Base-by-base conservation (phyloP, 345 rosid genomes). In the Streptanthus diversifolius region DNA sequence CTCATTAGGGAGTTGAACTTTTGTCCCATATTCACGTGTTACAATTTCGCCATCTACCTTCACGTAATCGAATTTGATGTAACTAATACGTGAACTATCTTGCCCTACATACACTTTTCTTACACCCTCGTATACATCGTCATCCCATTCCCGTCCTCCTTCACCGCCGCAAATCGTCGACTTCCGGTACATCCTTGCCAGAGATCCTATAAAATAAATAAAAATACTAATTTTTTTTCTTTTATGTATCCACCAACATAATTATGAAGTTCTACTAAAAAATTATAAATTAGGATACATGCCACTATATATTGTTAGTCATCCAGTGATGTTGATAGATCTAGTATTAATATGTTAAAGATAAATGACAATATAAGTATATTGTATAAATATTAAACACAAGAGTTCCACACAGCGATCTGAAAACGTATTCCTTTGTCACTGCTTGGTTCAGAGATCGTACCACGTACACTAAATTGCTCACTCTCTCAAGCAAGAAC, bases 141-240 rank as follows among this genome's bases (percentile, higher is more conserved):
- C 71, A 40, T 73, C 77, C 77, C 77, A 73, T 53, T 17, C 71
- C 24, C 5, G 11, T 18, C 77, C 77, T 54, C 77, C 77, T 63
- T 54, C 63, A 63, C 70, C 77, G 43, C 77, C 77, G 27, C 1
- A 32, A 3, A 3, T 8, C 18, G 70, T 24, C 27, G 54, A 7
- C 48, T 72, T 72, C 21, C 18, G 19, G 63, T 63, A 72, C 36
- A 63, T 44, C 14, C 7, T 63, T 37, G 70, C 35, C 56, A 41
- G 54, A 52, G 10, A 41, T 30, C 5, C 45, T 53, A 21, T 4
- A 43, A 53, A 41, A 5, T 36, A 29, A 14, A 30, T 3, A 10
- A 8, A 30, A 40, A 7, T 61, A 61, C 5, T 18, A 2, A 29
- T 4, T 25, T 4, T 44, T 44, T 15, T 6, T 44, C 17, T 44